Base-by-base conservation (phyloP, 768 basidiomycete genomes). In the Tricholoma hemisulphureum region DNA sequence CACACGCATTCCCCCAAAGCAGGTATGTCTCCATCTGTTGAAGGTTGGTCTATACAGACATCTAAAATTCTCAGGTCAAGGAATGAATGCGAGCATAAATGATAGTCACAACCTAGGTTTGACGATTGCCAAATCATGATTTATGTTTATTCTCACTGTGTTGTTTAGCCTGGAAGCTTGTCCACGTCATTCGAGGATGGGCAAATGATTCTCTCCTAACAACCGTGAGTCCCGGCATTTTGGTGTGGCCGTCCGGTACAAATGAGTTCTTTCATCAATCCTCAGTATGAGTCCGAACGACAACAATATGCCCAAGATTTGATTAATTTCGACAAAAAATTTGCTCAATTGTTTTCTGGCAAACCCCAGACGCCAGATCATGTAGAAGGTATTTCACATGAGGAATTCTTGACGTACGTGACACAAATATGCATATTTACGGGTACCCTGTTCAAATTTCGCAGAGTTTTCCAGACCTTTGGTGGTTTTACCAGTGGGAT, bases 61-160 rank as follows among this genome's bases (percentile, higher is more conserved):
- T 45, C 6, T 45, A 20, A 29, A 31, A 11, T 45, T 56, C 11
- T 41, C 23, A 85, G 84, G 88, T 13, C 88, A 90, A 67, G 88
- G 87, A 10, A 86, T 88, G 87, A 88, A 89, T 62, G 88, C 87
- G 7, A 84, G 85, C 59, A 89, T 89, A 84, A 84, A 83, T 50
- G 89, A 90, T 65, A 80, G 84, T 16, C 88, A 88, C 60, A 90
- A 90, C 64, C 78, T 91, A 21, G 80, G 85, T 81, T 58, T 41
- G 71, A 58, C 20, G 5, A 7, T 7, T 8, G 18, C n/a, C 13
- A 45, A 35, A 7, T 13, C 6, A 18, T 14, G 16, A n/a, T 24
- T 28, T 32, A 43, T 39, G n/a, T 37, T 11, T 49, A 10, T 39
- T 55, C 11, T 23, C 29, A 51, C 18, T 18, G 14, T 26, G 18